A percentile compares a stretch with the other conserved stretches of the same genome.
phyloP scores from a whole-genome alignment of 768 basidiomycete species.

The Boletus barrowsii region DNA sequence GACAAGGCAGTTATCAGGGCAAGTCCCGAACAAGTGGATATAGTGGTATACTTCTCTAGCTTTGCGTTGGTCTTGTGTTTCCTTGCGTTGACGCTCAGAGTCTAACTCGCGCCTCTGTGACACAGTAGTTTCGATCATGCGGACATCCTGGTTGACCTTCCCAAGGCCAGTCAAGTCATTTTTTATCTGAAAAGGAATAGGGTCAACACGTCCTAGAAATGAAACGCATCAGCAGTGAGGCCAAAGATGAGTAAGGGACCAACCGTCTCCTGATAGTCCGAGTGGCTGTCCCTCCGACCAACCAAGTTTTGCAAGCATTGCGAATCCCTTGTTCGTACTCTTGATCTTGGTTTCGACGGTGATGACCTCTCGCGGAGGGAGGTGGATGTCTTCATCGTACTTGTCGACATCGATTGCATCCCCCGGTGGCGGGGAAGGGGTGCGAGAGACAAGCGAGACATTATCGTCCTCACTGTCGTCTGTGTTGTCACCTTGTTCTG shows the following conservation, averaged over 20 bases:
- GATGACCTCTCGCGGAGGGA: constrained; percentile 57
- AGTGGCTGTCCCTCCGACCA: constrained; percentile 80
- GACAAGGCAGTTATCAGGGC: constrained; percentile 5
- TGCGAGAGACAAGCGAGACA: constrained; percentile 69
- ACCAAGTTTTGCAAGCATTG: constrained; percentile 76
- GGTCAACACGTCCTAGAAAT: constrained; percentile 70
- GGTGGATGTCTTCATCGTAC: constrained; percentile 63
- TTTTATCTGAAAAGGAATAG: constrained; percentile 79
- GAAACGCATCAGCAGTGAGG: background rate
- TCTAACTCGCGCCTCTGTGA: constrained; percentile 77
- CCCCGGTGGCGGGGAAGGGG: constrained; percentile 61
- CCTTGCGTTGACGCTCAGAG: constrained; percentile 77
- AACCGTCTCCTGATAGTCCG: constrained; percentile 75
- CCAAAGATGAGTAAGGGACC: constrained; percentile 1
- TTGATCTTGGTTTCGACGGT: constrained; percentile 83
- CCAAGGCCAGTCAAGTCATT: constrained; percentile 77
- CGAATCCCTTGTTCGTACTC: constrained; percentile 75
- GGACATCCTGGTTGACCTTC: constrained; percentile 73
- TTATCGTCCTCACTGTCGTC: constrained; percentile 61
- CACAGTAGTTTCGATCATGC: constrained; percentile 83
- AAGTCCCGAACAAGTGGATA: background rate
- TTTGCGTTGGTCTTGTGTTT: constrained; percentile 73
- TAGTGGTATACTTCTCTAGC: constrained; percentile 58
- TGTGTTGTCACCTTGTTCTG: constrained; percentile 31
- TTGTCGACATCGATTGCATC: constrained; percentile 57